Evolutionary conservation across 176 grass and related monocot species (phyloP).

Genomic region (Paspalum vaginatum): DNA sequence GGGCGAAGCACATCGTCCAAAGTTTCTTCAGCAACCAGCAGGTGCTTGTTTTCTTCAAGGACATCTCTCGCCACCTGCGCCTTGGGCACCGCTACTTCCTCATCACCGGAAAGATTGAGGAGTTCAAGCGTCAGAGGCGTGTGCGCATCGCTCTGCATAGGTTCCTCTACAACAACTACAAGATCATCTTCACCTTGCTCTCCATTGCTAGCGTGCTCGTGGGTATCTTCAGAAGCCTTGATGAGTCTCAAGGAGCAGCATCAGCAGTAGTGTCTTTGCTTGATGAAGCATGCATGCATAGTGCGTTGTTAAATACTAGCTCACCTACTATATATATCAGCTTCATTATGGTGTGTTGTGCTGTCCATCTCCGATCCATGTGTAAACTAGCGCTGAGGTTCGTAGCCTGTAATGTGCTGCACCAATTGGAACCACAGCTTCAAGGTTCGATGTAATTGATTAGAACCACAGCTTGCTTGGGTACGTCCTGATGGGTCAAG

Average conservation of each 20-base stretch:
- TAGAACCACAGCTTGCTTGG: too few relatives aligned
- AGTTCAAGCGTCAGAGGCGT: constrained; percentile 11
- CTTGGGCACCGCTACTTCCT: not conserved
- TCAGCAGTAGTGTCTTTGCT: not conserved
- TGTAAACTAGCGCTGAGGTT: too few relatives aligned
- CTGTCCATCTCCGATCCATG: too few relatives aligned
- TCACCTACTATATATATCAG: too few relatives aligned
- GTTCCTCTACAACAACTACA: constrained; percentile 25
- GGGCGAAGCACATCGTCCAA: not conserved
- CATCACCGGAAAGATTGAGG: not conserved
- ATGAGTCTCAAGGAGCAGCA: not conserved
- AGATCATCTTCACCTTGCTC: not conserved
- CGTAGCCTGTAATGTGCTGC: too few relatives aligned
- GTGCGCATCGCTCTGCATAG: constrained; percentile 3
- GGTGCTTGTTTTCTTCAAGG: not conserved
- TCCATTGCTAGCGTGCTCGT: not conserved
- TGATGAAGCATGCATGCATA: too few relatives aligned
- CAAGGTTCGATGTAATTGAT: too few relatives aligned
- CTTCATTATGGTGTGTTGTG: too few relatives aligned
- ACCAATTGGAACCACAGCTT: too few relatives aligned
- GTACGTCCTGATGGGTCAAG: too few relatives aligned
- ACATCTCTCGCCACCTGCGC: not conserved
- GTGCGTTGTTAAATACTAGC: too few relatives aligned
- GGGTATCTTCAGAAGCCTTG: not conserved
- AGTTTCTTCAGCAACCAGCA: not conserved